These are phyloP conservation scores for Barnettozyma californica DNA, from an alignment of 805 yeast genomes.

Conservation along the genomic window DNA sequence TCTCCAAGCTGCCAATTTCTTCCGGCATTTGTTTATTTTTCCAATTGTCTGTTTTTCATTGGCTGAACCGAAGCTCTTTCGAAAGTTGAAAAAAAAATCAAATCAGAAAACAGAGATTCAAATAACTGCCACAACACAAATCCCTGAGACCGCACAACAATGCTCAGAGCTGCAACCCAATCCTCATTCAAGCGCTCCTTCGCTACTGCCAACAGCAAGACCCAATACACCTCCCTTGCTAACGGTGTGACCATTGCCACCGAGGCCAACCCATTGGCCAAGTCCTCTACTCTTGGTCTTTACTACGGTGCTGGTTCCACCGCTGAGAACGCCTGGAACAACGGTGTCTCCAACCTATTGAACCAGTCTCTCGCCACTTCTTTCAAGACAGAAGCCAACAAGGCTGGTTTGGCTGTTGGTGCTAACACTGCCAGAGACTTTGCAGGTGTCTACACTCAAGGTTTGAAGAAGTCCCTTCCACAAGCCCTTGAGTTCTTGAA, in stretches of 20 bases:
- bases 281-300: constrained; percentile 60
- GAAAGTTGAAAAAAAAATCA: background rate
- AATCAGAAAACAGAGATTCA: constrained; percentile 2
- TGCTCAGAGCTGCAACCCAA: constrained; percentile 22
- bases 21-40: constrained; percentile 8
- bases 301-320: constrained; percentile 76
- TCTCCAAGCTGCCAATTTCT: constrained; percentile 2
- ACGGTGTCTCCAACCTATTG: constrained; percentile 70
- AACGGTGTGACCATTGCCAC: constrained; percentile 75
- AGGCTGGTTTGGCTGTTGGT: constrained; percentile 52
- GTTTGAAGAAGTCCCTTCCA: constrained; percentile 43
- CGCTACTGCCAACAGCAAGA: constrained; percentile 52
- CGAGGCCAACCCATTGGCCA: constrained; percentile 50
- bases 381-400: constrained; percentile 30
- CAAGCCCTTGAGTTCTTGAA: constrained; percentile 51
- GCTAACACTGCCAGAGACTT: constrained; percentile 56
- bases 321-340: constrained; percentile 73
- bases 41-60: constrained; percentile 18
- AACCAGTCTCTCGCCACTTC: constrained; percentile 42
- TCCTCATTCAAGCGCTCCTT: constrained; percentile 40
- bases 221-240: constrained; percentile 64
- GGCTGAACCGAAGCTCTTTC: constrained; percentile 7
- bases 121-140: background rate
- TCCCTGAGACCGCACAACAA: constrained; percentile 8
- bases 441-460: constrained; percentile 55